These are phyloP conservation scores for Saccharomycopsis fibuligera DNA, from an alignment of 805 yeast genomes.

Conservation along the genomic window DNA sequence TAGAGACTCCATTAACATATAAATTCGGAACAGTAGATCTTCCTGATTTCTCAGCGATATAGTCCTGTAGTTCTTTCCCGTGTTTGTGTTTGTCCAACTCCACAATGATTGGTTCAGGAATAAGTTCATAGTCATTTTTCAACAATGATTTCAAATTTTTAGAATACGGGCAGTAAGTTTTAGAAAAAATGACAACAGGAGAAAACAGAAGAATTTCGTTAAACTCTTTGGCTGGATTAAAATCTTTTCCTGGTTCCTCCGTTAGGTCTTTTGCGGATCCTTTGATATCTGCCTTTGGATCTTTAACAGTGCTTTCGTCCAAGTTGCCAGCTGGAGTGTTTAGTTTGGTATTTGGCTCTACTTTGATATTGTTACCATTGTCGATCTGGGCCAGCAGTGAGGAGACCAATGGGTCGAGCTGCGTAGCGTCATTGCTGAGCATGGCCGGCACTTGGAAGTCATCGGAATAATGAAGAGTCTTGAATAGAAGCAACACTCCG, in stretches of 20 bases:
- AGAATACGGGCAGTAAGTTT: conserved; percentile 68
- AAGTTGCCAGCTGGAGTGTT: not conserved
- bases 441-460: not conserved
- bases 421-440: not conserved
- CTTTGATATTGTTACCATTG: not conserved
- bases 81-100: conserved; percentile 78
- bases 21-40: conserved; percentile 89
- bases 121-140: conserved; percentile 54
- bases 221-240: conserved; percentile 49
- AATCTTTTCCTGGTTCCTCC: conserved; percentile 27
- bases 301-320: conserved; percentile 37
- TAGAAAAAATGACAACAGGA: conserved; percentile 58
- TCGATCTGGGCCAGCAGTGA: no score
- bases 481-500: conserved; percentile 10
- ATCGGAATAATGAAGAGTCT: conserved; percentile 9
- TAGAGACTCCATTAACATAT: conserved; percentile 61
- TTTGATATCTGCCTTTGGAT: conserved; percentile 29
- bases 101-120: conserved; percentile 66
- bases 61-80: conserved; percentile 70
- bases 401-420: not conserved
- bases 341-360: conserved; percentile 7
- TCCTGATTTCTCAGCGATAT: conserved; percentile 63
- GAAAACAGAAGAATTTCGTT: conserved; percentile 49
- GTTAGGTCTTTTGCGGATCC: conserved; percentile 17
- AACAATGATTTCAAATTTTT: conserved; percentile 63